Evolutionary conservation across 1,284 basidiomycete species (phyloP).

Genomic region (Pholiota adiposa): DNA sequence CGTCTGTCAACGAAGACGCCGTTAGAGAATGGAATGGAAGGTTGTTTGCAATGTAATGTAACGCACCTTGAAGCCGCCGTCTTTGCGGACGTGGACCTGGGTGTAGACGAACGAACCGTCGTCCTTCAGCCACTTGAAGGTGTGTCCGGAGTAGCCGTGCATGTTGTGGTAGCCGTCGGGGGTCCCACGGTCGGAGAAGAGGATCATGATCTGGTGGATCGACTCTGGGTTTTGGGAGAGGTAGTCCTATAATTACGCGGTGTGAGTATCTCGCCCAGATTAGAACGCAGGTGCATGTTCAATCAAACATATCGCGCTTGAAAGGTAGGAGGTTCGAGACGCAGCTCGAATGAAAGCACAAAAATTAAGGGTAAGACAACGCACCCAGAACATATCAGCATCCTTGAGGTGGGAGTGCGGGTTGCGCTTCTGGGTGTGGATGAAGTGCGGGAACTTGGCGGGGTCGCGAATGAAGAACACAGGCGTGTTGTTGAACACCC

Average conservation of each 20-base stretch:
- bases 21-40: constrained; percentile 2
- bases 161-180: constrained; percentile 82
- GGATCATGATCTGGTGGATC: constrained; percentile 88
- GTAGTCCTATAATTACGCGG: constrained; percentile 68
- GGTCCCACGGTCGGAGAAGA: constrained; percentile 91
- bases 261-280: constrained; percentile 8
- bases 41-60: constrained; percentile 13
- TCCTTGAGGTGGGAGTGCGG: constrained; percentile 90
- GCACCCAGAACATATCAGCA: constrained; percentile 79
- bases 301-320: not conserved
- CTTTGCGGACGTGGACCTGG: constrained; percentile 79
- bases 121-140: constrained; percentile 87
- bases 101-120: constrained; percentile 84
- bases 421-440: constrained; percentile 94
- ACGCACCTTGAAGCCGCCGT: constrained; percentile 77
- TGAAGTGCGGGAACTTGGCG: constrained; percentile 90
- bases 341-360: not conserved
- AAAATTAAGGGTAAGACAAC: constrained; percentile 21
- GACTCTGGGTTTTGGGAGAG: constrained; percentile 91
- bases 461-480: constrained; percentile 89
- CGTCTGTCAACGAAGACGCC: constrained; percentile 43
- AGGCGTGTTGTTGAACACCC: constrained; percentile 92
- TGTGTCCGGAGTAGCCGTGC: constrained; percentile 94
- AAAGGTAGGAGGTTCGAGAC: not conserved
- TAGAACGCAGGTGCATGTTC: not conserved